Base-by-base conservation (phyloP, 257 asterid genomes). In the Solanum bulbocastanum region DNA sequence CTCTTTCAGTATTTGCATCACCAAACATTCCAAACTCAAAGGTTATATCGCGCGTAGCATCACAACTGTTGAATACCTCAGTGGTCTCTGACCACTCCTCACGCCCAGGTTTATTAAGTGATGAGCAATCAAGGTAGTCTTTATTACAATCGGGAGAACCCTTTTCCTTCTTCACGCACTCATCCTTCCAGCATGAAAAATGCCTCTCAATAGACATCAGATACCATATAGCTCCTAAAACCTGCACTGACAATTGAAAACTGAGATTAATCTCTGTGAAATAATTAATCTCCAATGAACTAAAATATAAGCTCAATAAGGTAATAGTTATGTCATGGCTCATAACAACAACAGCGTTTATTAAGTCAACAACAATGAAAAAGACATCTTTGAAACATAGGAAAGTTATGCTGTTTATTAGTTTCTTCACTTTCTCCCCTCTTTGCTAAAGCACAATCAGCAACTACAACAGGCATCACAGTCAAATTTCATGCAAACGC, bases 221-320 rank as follows among this genome's bases (percentile, higher is more conserved):
- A 87, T 96, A 94, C 99, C 98, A 96, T 68, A 91, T 89, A 36
- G 98, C 91, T 69, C 98, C 98, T 60, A 96, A 27, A 35, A 91
- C 96, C 98, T 94, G 90, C 90, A 84, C 89, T 87, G 8, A 75
- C 88, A 58, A 86, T 83, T 83, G n/a, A 18, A 76, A 87, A 75
- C 27, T 0, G 71, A 35, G 75, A 35, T 79, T 58, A 36, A 69
- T 37, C 60, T 44, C 49, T 22, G 42, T 68, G 76, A 65, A 69
- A 23, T 37, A 37, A 7, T 30, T 71, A 52, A 78, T 76, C 36
- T 22, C 20, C 10, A 35, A 30, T 3, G 44, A 82, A 49, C 36
- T 30, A 30, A 52, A 81, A 30, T 18, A 30, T 20, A 46, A 20
- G 46, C 60, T 27, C 68, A 46, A 46, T 81, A 81, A 46, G 85